Conservation (phyloP, 2,329 filamentous ascomycete species). For the Esteya vermicola region DNA sequence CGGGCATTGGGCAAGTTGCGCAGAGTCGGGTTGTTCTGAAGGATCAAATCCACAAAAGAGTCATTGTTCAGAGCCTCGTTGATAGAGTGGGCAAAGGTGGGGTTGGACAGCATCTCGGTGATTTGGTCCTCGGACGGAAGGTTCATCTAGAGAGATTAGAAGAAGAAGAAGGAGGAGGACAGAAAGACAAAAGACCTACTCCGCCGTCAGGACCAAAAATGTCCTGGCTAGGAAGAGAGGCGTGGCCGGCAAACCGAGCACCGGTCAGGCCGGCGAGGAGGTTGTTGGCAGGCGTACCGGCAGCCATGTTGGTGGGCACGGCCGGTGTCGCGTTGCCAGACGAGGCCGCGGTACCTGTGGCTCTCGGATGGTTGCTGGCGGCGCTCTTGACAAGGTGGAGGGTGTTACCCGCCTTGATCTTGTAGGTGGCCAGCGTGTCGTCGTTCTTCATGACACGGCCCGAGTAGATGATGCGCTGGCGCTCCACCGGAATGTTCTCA, state of each 20-base stretch:
- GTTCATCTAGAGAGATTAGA: constrained; percentile 55
- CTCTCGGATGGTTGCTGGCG: constrained; percentile 62
- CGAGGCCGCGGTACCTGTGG: constrained; percentile 14
- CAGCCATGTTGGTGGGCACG: constrained; percentile 63
- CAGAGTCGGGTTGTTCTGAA: constrained; percentile 77
- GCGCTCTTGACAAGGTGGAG: constrained; percentile 95
- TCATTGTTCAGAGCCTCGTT: constrained; percentile 94
- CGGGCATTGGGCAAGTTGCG: constrained; percentile 61
- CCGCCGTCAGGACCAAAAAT: constrained; percentile 91
- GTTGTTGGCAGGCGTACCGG: constrained; percentile 66
- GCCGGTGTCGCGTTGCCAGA: constrained; percentile 27
- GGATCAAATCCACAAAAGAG: constrained; percentile 87
- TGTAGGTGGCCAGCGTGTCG: constrained; percentile 72
- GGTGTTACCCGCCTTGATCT: constrained; percentile 92
- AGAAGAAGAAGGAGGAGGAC: not conserved
- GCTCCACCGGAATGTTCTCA: constrained; percentile 74
- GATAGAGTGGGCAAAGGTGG: constrained; percentile 73
- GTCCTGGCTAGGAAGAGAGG: constrained; percentile 72
- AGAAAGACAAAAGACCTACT: constrained; percentile 39
- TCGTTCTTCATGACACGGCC: constrained; percentile 93
- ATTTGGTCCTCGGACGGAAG: constrained; percentile 73
- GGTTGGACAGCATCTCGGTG: constrained; percentile 74
- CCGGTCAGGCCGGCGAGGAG: constrained; percentile 82
- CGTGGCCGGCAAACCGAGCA: constrained; percentile 83
- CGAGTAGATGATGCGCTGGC: constrained; percentile 93